Base-by-base conservation (phyloP, 2,329 filamentous ascomycete species). In the Rutstroemia sydowiana region DNA sequence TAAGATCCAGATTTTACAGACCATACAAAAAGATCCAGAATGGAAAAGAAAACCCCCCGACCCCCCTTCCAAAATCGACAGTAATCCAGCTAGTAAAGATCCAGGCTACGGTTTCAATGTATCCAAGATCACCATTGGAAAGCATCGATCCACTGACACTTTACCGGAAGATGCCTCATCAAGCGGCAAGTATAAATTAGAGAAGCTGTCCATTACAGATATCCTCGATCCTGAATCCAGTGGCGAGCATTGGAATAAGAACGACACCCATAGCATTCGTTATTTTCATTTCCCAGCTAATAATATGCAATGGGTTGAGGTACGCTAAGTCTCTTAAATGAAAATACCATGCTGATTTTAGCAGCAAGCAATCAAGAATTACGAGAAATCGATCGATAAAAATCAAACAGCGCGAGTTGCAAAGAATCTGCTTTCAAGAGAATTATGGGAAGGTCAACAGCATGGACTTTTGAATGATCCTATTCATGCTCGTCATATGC, bases 281-380 rank as follows among this genome's bases (percentile, higher is more conserved):
- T 58, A 58, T 39, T 57, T 61, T 45, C 59, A 61, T 46, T 55
- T 61, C 14, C 56, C 57, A 16, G 48, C 59, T 10, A 61, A 61
- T 36, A 58, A 59, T 20, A 61, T 58, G 57, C 3, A 31, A 7
- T 61, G 55, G 59, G 52, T 61, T 44, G 57, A 59, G 32, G 57
- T 58, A 48, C 11, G 51, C 8, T 21, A 4, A 18, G 6, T 13
- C 32, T 13, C n/a, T 13, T 16, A 26, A 26, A 26, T 4, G 4
- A 26, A 26, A 26, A 26, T 26, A 41, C 30, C 31, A 16, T 28
- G 21, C 30, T 56, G 30, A 48, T 20, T 42, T 2, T 3, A 16
- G n/a, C 3, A 32, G 57, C 32, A 54, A 52, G 50, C 48, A 14
- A 59, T 59, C 20, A 40, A 45, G 16, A 46, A 48, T 9, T 59